phyloP scores from a whole-genome alignment of 2,329 filamentous ascomycete species.

The Pseudogymnoascus sp. region DNA sequence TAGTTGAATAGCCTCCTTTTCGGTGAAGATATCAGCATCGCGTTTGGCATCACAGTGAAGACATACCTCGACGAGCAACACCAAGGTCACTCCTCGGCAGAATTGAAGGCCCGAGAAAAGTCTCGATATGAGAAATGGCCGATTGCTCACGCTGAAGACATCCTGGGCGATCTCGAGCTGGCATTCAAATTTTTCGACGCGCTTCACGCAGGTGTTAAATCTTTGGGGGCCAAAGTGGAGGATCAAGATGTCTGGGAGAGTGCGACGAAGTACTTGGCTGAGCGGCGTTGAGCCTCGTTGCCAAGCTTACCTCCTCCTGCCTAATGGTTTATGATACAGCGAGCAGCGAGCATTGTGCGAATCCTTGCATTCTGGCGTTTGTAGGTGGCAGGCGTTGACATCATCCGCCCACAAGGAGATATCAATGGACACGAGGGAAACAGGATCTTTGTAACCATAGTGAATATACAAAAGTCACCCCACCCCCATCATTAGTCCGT shows the following conservation, averaged over 20 bases:
- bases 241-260: constrained; percentile 48
- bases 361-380: constrained; percentile 10
- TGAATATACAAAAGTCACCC: constrained; percentile 6
- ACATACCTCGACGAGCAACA: constrained; percentile 70
- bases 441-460: background rate
- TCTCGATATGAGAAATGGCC: constrained; percentile 41
- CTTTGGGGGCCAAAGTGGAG: constrained; percentile 44
- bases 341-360: constrained; percentile 8
- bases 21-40: constrained; percentile 63
- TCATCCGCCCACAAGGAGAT: background rate
- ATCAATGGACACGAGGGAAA: constrained; percentile 5
- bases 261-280: constrained; percentile 46
- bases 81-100: constrained; percentile 47
- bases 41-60: constrained; percentile 72
- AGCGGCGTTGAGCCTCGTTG: constrained; percentile 22
- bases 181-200: constrained; percentile 54
- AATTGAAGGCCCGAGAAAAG: constrained; percentile 41
- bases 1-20: constrained; percentile 53
- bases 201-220: constrained; percentile 51
- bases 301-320: background rate
- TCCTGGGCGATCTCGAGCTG: constrained; percentile 54
- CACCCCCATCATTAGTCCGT: background rate
- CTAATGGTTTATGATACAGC: constrained; percentile 11
- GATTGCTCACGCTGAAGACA: constrained; percentile 49
- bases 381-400: constrained; percentile 9